Evolutionary conservation across 352 stramenopile genomes (phyloP), one percentile per base, ranked within the genome.

Genomic region (Phytophthora palmivora): DNA sequence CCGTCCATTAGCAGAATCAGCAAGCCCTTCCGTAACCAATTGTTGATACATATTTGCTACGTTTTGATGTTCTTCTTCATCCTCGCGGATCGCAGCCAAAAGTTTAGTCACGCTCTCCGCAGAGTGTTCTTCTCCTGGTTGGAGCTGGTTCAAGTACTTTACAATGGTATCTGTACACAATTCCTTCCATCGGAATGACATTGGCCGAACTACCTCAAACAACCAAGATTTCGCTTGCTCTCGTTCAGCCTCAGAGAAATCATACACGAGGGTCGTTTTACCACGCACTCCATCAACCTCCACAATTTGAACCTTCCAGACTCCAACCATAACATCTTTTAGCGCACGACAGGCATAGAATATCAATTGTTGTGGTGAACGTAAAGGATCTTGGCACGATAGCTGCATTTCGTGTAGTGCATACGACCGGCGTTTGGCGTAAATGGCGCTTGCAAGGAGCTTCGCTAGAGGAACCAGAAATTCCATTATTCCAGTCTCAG

Each of bases 351-450:
- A 81, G 6, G 70, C 58, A 14, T 70, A 60, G 18, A 81, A 78
- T 9, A 88, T 59, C 14, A 93, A 54, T 57, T 91, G 84, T 12
- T 82, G 71, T 1, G 84, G 80, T 2, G 86, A 88, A 1, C 53
- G 55, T 0, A 95, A 41, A 2, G 82, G 73, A 12, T 91, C 69
- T 15, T 69, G 42, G 0, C 34, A 60, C 1, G 81, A 30, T 4
- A 63, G 37, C 10, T 84, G 67, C 1, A 95, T 43, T 33, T 83
- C 38, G 38, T 78, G 64, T n/a, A 95, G 52, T 1, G 72, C 76
- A 32, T 64, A 69, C 1, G 84, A 78, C 6, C 84, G 70, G 0
- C 86, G 69, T 54, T 92, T 91, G 28, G 87, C 50, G 28, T 91
- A 91, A 12, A 95, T 77, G 0, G 70, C 69, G 10, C 69, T 66